Conservation (phyloP, 768 basidiomycete species). For the Kwoniella mangroviensis region DNA sequence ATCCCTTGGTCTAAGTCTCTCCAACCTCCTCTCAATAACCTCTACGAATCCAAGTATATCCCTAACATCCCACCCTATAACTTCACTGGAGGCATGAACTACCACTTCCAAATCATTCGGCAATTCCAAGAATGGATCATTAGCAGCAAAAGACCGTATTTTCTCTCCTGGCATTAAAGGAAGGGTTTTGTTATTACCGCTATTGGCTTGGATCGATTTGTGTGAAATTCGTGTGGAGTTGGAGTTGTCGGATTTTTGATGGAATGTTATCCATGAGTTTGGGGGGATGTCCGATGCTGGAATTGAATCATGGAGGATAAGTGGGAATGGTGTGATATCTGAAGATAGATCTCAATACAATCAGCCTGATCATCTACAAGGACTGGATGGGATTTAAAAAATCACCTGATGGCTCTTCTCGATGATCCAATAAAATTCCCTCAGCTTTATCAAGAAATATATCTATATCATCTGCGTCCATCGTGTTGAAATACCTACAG, state of each 20-base stretch:
- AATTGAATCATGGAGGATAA: constrained; percentile 15
- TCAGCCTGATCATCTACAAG: neutral
- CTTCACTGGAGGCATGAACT: constrained; percentile 63
- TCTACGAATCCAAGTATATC: constrained; percentile 67
- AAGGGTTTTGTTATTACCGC: constrained; percentile 22
- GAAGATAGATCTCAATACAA: neutral
- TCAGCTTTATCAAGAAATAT: constrained; percentile 36
- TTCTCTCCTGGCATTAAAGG: constrained; percentile 65
- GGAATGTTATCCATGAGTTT: constrained; percentile 28
- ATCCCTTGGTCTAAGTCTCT: constrained; percentile 33
- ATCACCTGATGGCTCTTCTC: constrained; percentile 25
- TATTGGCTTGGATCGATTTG: constrained; percentile 14
- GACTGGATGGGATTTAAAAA: neutral
- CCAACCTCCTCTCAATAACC: constrained; percentile 69
- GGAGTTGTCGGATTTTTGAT: constrained; percentile 3
- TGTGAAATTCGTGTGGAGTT: constrained; percentile 13
- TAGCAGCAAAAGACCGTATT: constrained; percentile 69
- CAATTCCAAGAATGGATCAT: constrained; percentile 69
- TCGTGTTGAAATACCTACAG: constrained; percentile 37
- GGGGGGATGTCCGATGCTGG: constrained; percentile 22
- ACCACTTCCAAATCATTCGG: constrained; percentile 64
- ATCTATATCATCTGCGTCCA: constrained; percentile 44
- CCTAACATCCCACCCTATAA: constrained; percentile 65
- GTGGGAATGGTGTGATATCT: constrained; percentile 31
- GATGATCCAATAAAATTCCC: constrained; percentile 32